These are phyloP conservation scores for Emmonsia crescens DNA, from an alignment of 2,329 filamentous ascomycete genomes.

Conservation along the genomic window DNA sequence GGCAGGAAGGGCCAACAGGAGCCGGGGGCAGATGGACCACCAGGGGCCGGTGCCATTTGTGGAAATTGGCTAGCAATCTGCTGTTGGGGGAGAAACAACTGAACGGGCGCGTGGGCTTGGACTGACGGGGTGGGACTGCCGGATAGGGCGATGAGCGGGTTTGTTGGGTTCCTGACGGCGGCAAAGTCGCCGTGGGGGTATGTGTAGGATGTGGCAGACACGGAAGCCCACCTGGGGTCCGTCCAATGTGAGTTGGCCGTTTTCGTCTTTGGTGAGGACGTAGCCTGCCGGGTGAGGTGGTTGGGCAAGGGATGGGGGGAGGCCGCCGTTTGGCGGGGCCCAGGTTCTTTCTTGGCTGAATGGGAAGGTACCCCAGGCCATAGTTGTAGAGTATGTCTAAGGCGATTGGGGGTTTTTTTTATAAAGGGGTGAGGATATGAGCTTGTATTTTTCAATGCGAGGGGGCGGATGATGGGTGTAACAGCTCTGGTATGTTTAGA, in stretches of 20 bases:
- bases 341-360: not conserved
- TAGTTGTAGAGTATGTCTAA: not conserved
- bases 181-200: not conserved
- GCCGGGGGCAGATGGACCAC: not conserved
- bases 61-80: not conserved
- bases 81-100: not conserved
- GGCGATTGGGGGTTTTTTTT: not conserved
- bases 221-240: not conserved
- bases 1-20: not conserved
- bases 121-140: not conserved
- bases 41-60: not conserved
- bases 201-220: not conserved
- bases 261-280: too few relatives aligned
- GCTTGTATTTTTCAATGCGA: not conserved
- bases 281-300: not conserved
- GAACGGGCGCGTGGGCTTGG: not conserved
- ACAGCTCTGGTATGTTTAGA: not conserved
- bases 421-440: not conserved
- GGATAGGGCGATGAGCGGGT: not conserved
- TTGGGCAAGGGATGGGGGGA: not conserved
- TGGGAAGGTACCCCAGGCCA: not conserved
- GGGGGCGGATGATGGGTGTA: not conserved
- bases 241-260: not conserved
- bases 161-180: not conserved
- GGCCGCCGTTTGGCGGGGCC: not conserved